phyloP scores from a whole-genome alignment of 192 early-diverging fungal species.

The Umbelopsis isabellina region DNA sequence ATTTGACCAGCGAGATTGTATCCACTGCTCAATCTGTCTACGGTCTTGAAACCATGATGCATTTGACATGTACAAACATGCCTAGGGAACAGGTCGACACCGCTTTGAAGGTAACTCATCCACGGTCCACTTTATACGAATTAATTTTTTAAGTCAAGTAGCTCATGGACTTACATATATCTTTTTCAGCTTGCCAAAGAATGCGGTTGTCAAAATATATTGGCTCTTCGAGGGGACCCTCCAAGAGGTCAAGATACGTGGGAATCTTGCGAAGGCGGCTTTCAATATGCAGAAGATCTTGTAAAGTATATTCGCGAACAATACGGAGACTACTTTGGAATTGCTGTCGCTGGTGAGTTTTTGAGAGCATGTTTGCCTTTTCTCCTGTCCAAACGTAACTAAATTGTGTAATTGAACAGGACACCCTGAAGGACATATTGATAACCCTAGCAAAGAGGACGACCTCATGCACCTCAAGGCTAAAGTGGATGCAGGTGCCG shows the following conservation, averaged over 20 bases:
- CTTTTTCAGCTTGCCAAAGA: constrained; percentile 69
- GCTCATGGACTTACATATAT: neutral
- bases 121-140: neutral
- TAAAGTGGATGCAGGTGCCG: constrained; percentile 92
- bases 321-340: constrained; percentile 93
- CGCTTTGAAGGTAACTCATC: constrained; percentile 63
- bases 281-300: constrained; percentile 84
- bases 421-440: constrained; percentile 93
- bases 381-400: neutral
- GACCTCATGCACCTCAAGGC: constrained; percentile 82
- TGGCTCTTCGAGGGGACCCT: constrained; percentile 95
- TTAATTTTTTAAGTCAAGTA: neutral
- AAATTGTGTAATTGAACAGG: constrained; percentile 40
- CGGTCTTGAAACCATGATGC: constrained; percentile 93
- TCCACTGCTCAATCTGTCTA: constrained; percentile 87
- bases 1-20: constrained; percentile 88
- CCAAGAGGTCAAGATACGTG: constrained; percentile 82
- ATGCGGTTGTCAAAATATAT: constrained; percentile 89
- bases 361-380: constrained; percentile 27
- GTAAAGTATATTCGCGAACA: constrained; percentile 85
- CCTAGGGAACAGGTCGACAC: constrained; percentile 81
- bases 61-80: constrained; percentile 99
- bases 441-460: constrained; percentile 69
- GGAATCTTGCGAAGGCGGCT: constrained; percentile 77
- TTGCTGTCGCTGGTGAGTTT: constrained; percentile 94